phyloP scores from a whole-genome alignment of 2,329 filamentous ascomycete genomes.

The Bimuria novae-zelandiae region DNA sequence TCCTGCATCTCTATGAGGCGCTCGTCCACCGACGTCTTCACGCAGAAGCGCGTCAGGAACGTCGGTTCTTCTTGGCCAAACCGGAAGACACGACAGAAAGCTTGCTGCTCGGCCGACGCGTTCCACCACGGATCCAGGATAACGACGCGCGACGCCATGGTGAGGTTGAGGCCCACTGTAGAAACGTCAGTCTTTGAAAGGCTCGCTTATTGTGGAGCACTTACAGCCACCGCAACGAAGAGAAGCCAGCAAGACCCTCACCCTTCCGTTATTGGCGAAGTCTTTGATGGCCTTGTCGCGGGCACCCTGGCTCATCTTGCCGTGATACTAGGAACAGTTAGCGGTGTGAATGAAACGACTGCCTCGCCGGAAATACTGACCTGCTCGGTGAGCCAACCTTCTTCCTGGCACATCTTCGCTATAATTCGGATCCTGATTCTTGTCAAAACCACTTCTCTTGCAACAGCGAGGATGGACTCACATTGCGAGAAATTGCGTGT shows the following conservation, averaged over 20 bases:
- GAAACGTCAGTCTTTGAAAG: constrained; percentile 2
- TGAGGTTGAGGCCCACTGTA: constrained; percentile 60
- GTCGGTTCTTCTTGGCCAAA: constrained; percentile 68
- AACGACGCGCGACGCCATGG: constrained; percentile 57
- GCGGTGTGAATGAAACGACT: too few species aligned
- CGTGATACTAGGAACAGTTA: constrained; percentile 49
- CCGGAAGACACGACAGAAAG: constrained; percentile 65
- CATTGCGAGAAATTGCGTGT: constrained; percentile 62
- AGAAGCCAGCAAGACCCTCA: constrained; percentile 59
- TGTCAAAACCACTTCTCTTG: neutral
- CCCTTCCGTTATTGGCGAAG: constrained; percentile 49
- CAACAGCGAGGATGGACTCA: constrained; percentile 12
- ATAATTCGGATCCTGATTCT: constrained; percentile 53
- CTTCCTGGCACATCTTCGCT: constrained; percentile 53
- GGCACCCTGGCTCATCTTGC: constrained; percentile 51
- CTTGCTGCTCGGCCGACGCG: constrained; percentile 64
- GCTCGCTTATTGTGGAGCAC: neutral
- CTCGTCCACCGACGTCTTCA: constrained; percentile 63
- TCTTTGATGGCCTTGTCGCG: constrained; percentile 53
- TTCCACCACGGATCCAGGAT: constrained; percentile 65
- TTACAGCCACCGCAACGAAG: constrained; percentile 60
- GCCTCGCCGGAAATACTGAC: constrained; percentile 26
- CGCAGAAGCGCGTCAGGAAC: constrained; percentile 61
- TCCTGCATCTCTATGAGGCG: constrained; percentile 61
- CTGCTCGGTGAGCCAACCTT: constrained; percentile 55